Percentiles rank a stretch among this genome's conserved stretches.
These are phyloP conservation scores for Eucalyptus sp. DNA, from an alignment of 345 rosid genomes.

Conservation along the genomic window DNA sequence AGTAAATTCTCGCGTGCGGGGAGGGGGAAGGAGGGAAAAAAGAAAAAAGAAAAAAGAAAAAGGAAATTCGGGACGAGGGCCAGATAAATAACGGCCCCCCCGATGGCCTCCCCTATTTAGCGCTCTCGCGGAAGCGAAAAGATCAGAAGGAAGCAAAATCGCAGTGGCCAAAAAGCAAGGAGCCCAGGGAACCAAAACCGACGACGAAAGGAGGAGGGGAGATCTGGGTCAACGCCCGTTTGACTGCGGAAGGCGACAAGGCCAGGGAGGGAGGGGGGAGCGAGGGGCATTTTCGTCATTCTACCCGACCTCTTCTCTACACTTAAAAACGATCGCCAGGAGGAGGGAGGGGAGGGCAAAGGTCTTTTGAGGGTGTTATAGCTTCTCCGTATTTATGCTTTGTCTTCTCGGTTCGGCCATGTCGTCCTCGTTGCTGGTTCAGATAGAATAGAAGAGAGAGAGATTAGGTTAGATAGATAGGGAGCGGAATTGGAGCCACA, in stretches of 20 bases:
- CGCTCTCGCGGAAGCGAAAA: not conserved
- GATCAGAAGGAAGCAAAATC: not conserved
- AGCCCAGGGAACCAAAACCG: not conserved
- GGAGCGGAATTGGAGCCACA: not conserved
- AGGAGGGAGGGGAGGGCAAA: not conserved
- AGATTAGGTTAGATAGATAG: not conserved
- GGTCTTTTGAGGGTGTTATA: not conserved
- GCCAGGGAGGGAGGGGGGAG: too few relatives aligned
- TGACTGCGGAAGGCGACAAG: slow-evolving; percentile 2
- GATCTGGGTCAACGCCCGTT: slow-evolving; percentile 7
- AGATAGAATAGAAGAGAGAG: not conserved
- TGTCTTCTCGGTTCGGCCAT: not conserved
- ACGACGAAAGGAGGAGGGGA: slow-evolving; percentile 1
- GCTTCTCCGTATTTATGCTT: not conserved
- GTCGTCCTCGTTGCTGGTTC: not conserved
- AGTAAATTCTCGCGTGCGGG: not conserved
- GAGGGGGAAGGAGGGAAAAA: not conserved
- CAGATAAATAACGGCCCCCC: not conserved
- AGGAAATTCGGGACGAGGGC: not conserved
- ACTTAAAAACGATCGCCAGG: not conserved
- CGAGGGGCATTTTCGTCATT: not conserved
- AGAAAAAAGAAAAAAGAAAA: rapidly evolving
- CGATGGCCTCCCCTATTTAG: not conserved
- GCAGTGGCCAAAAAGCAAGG: not conserved
- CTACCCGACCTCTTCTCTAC: not conserved